Base-by-base conservation (phyloP, 2,329 filamentous ascomycete genomes). In the Calonectria pteridis region DNA sequence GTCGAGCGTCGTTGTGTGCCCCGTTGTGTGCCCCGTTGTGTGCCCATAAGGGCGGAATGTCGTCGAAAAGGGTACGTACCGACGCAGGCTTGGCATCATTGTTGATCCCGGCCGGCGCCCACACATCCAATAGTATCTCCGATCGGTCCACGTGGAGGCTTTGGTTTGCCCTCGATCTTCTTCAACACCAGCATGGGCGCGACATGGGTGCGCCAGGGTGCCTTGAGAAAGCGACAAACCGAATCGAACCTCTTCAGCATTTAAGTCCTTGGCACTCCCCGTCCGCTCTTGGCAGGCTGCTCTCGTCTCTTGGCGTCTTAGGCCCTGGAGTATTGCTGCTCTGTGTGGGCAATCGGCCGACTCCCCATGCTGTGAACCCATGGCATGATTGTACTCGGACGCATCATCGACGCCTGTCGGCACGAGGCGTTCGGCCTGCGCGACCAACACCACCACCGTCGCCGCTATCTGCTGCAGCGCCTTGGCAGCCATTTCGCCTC, bases 211-310 rank as follows among this genome's bases (percentile, higher is more conserved):
- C 37, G 37, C 20, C 37, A 43, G 16, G 37, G 37, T 20, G 37
- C 43, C 43, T 40, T 43, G 49, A 16, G 46, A 23, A 49, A 28
- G 16, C 46, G 35, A 40, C 35, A n/a, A 64, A 53, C 55, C 18
- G 5, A 13, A 55, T 69, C 29, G 26, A 51, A 2, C 14, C 26
- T 49, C 50, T 59, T 66, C 62, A 59, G 40, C 40, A 71, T 49
- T 67, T 67, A 71, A 67, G 62, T 46, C 23, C 69, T 71, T 71
- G 69, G 62, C 62, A 51, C 35, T 66, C 35, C 55, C 50, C 62
- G 5, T 46, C 13, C 28, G 9, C 37, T 66, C 68, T 71, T 70
- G 67, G 67, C 67, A 35, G 59, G 2, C 35, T 28, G 11, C 18
- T 40, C 67, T 70, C 26, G 40, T 28, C 23, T 40, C 55, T 53